Conservation (phyloP, 805 yeast genomes). For the Pichia phayaonensis region DNA sequence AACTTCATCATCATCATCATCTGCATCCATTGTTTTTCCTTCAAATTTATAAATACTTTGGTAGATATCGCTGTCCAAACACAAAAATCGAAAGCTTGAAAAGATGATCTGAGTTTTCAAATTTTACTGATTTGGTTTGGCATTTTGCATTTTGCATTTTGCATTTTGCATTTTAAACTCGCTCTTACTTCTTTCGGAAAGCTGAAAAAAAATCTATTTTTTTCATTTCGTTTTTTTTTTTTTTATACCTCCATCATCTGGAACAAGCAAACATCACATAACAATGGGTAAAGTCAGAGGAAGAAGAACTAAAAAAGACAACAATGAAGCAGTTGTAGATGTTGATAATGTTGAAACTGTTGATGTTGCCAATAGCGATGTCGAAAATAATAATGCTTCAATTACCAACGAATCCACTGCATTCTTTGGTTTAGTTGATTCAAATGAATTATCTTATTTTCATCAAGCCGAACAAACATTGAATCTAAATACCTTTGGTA, state of each 20-base stretch:
- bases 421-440: slow-evolving; percentile 82
- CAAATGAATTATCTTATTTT: slow-evolving; percentile 83
- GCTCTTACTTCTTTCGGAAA: neutral
- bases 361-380: neutral
- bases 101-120: too few species aligned
- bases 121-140: too few species aligned
- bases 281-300: slow-evolving; percentile 29
- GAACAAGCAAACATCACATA: neutral
- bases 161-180: neutral
- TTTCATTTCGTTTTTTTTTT: neutral
- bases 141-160: neutral
- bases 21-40: neutral
- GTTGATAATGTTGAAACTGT: neutral
- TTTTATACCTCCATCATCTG: neutral
- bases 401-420: slow-evolving; percentile 25
- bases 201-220: neutral
- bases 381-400: neutral
- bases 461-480: slow-evolving; percentile 86
- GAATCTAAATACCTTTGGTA: slow-evolving; percentile 69
- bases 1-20: slow-evolving; percentile 8
- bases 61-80: neutral
- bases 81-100: neutral
- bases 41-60: too few species aligned
- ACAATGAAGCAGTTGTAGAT: slow-evolving; percentile 7
- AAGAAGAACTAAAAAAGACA: slow-evolving; percentile 23